These are phyloP conservation scores for Medicago lupulina DNA, from an alignment of 306 rosid species.

Conservation along the genomic window DNA sequence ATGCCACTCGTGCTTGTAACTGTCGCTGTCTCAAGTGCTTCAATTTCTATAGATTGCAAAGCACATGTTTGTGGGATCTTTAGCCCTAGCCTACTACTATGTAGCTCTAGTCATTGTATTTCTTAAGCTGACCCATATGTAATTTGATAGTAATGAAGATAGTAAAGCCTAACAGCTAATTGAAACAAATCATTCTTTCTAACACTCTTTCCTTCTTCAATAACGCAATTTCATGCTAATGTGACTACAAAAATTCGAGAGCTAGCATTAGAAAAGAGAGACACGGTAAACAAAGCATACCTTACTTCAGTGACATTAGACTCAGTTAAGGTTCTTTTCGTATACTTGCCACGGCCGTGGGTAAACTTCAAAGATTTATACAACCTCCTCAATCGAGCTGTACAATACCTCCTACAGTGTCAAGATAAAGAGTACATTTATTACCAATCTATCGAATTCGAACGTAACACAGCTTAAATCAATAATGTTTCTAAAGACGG, in stretches of 20 bases:
- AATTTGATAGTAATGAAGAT: conserved; percentile 15
- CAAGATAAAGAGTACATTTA: not conserved
- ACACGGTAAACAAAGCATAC: conserved; percentile 44
- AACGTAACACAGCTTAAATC: not conserved
- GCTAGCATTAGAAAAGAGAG: conserved; percentile 1
- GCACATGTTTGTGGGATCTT: too few species aligned
- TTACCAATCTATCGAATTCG: conserved; percentile 34
- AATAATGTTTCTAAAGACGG: not conserved
- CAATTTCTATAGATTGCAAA: too few species aligned
- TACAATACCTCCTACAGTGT: conserved; percentile 81
- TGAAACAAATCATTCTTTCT: conserved; percentile 8
- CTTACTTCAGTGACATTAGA: conserved; percentile 87
- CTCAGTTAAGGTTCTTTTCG: conserved; percentile 71
- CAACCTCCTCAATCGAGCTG: conserved; percentile 92
- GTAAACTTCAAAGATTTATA: conserved; percentile 94
- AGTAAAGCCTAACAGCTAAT: conserved; percentile 22
- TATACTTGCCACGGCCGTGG: conserved; percentile 95
- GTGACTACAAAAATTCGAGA: conserved; percentile 14
- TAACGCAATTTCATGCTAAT: conserved; percentile 28
- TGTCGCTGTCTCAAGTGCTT: too few species aligned
- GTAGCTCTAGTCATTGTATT: not conserved
- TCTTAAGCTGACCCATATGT: conserved; percentile 13
- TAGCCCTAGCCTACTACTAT: too few species aligned
- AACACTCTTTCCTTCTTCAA: conserved; percentile 12
- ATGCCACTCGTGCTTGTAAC: too few species aligned